phyloP scores from a whole-genome alignment of 2,329 filamentous ascomycete species.

The Sclerotinia spermophila region DNA sequence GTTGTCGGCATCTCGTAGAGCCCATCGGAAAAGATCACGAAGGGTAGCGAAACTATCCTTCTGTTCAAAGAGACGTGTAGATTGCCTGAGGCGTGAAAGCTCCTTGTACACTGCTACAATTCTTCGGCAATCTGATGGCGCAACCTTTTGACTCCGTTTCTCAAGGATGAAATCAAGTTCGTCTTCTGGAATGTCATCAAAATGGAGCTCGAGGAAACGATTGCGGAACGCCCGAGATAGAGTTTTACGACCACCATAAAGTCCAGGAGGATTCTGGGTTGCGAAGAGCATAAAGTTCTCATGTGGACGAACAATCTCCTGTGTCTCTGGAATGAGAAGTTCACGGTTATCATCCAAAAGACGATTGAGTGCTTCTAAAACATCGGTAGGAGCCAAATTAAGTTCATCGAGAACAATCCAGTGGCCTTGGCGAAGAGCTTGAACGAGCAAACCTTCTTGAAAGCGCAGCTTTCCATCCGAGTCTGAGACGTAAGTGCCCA shows the following conservation, averaged over 20 bases:
- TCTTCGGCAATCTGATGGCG: slow-evolving; percentile 83
- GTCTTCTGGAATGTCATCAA: slow-evolving; percentile 94
- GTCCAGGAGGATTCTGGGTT: slow-evolving; percentile 91
- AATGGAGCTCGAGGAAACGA: slow-evolving; percentile 93
- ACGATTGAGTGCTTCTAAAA: slow-evolving; percentile 92
- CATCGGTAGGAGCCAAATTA: slow-evolving; percentile 94
- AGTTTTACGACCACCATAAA: slow-evolving; percentile 92
- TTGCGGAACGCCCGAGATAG: slow-evolving; percentile 95
- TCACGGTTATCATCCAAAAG: slow-evolving; percentile 95
- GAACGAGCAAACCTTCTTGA: slow-evolving; percentile 89
- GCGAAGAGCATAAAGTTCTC: slow-evolving; percentile 97
- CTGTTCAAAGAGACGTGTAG: slow-evolving; percentile 88
- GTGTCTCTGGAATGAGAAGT: slow-evolving; percentile 91
- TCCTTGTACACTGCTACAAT: slow-evolving; percentile 95
- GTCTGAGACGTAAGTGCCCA: slow-evolving; percentile 89
- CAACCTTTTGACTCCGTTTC: slow-evolving; percentile 78
- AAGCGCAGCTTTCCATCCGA: slow-evolving; percentile 81
- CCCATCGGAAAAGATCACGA: slow-evolving; percentile 94
- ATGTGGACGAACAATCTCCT: slow-evolving; percentile 88
- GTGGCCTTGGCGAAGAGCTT: slow-evolving; percentile 85
- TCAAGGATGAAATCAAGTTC: slow-evolving; percentile 91
- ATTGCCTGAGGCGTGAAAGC: slow-evolving; percentile 83
- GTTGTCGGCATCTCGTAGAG: slow-evolving; percentile 76
- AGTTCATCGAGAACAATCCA: slow-evolving; percentile 99
- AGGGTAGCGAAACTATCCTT: slow-evolving; percentile 97